Base-by-base conservation (phyloP, 768 basidiomycete genomes). In the Mrakia blollopis region DNA sequence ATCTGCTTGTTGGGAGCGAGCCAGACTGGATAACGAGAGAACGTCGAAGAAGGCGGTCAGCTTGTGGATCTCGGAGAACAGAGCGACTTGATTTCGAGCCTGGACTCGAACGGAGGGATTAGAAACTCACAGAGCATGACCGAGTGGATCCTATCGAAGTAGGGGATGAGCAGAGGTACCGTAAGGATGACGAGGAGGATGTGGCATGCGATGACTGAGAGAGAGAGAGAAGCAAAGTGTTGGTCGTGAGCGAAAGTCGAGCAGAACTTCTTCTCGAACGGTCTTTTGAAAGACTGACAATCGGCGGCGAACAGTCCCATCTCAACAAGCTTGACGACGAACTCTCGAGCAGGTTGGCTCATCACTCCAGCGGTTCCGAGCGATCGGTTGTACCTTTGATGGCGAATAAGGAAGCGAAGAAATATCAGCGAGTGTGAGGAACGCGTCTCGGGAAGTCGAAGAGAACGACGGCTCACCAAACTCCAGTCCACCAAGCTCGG, bases 331-430 rank as follows among this genome's bases (percentile, higher is more conserved):
- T 99, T 99, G 86, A 98, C 96, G 79, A 98, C 85, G 81, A 93
- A 98, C 86, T 98, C 97, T 82, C 97, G 91, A 39, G 92, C 93
- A 72, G 96, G 96, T 83, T 98, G 97, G n/a, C 93, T 94, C 89
- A 96, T 92, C 61, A 91, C 94, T 83, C 93, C 94, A 83, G 93
- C 91, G 7, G 88, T 81, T 61, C 96, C 95, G 35, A 99, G 88
- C 6, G 94, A 94, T 71, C 94, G 90, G 61, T 95, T 95, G 83
- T 94, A 96, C 57, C 57, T 57, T 25, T 9, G 28, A 28, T 6
- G 54, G 11, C 3, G 7, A 57, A 25, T 23, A 54, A 16, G 23
- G 10, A n/a, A 57, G 14, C 44, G 44, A 28, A 57, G 25, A n/a
- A 21, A 57, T 3, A n/a, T 57, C 57, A 57, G 57, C 57, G 8